Conservation (phyloP, 2,329 filamentous ascomycete species). For the Tolypocladium ovalisporum region DNA sequence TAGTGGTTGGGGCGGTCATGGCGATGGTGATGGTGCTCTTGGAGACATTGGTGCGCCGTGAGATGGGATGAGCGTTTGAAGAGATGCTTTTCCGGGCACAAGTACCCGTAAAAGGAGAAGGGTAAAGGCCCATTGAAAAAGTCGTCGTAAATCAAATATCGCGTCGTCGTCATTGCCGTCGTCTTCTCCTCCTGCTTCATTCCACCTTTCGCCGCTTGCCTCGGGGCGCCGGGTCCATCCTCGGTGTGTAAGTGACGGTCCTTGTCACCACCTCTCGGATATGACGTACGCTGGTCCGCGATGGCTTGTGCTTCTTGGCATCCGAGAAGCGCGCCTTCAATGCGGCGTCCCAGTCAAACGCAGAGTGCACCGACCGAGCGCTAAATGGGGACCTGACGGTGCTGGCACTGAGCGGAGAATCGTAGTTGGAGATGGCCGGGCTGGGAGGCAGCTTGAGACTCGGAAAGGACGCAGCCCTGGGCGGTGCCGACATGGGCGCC, state of each 20-base stretch:
- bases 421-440: conserved; percentile 53
- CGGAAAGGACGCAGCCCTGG: conserved; percentile 48
- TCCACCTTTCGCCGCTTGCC: conserved; percentile 77
- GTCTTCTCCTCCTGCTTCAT: conserved; percentile 10
- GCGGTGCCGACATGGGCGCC: conserved; percentile 47
- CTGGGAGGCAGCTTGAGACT: conserved; percentile 71
- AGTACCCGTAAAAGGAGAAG: background rate
- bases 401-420: conserved; percentile 58
- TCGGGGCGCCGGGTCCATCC: conserved; percentile 80
- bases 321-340: conserved; percentile 57
- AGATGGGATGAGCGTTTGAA: background rate
- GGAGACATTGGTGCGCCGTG: background rate
- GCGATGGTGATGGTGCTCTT: background rate
- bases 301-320: conserved; percentile 41
- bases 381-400: conserved; percentile 63
- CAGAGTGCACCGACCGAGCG: conserved; percentile 52
- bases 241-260: conserved; percentile 81
- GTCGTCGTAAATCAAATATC: background rate
- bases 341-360: conserved; percentile 69
- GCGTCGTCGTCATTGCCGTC: background rate
- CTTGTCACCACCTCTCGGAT: conserved; percentile 89
- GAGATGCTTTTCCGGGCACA: background rate
- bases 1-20: background rate
- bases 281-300: conserved; percentile 53
- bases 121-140: background rate